Percentiles rank a stretch among this genome's conserved stretches.
These are phyloP conservation scores for Coemansia javaensis DNA, from an alignment of 192 early-diverging fungal genomes.

Conservation along the genomic window DNA sequence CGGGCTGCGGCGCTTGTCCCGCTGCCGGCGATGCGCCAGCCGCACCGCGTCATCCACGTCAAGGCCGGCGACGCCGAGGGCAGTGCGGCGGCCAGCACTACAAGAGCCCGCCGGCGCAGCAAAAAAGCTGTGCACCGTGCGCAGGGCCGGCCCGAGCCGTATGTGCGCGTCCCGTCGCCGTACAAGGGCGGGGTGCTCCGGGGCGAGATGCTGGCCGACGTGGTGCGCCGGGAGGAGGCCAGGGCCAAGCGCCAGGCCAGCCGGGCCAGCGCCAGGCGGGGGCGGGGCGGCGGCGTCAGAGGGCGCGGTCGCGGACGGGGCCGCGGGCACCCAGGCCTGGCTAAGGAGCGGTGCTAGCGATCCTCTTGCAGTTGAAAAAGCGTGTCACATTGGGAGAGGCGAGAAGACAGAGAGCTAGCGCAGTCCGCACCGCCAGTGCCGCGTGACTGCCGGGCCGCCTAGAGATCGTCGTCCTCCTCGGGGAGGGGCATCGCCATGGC, in stretches of 20 bases:
- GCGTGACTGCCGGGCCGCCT: constrained; percentile 7
- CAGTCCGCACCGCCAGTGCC: too few species aligned
- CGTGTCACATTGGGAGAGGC: too few species aligned
- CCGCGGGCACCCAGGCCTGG: neutral
- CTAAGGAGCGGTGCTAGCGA: neutral
- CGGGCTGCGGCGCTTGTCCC: constrained; percentile 15
- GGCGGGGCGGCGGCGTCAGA: constrained; percentile 15
- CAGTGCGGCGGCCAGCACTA: neutral
- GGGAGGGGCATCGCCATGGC: constrained; percentile 88
- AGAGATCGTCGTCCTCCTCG: constrained; percentile 65
- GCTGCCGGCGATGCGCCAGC: constrained; percentile 22
- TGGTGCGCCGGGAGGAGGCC: constrained; percentile 31
- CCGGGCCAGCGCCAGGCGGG: constrained; percentile 2
- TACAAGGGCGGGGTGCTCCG: constrained; percentile 34
- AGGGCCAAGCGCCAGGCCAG: constrained; percentile 1
- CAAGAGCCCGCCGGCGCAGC: constrained; percentile 2
- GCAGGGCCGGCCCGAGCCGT: constrained; percentile 1
- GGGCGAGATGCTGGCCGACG: constrained; percentile 39
- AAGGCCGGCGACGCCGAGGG: neutral
- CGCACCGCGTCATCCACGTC: constrained; percentile 31
- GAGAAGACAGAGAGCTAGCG: too few species aligned
- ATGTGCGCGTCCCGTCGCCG: constrained; percentile 24
- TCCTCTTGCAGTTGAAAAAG: too few species aligned
- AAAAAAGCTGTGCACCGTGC: neutral
- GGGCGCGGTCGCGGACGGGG: constrained; percentile 30